Base-by-base conservation (phyloP, 768 basidiomycete genomes). In the Amanita brunnescens region DNA sequence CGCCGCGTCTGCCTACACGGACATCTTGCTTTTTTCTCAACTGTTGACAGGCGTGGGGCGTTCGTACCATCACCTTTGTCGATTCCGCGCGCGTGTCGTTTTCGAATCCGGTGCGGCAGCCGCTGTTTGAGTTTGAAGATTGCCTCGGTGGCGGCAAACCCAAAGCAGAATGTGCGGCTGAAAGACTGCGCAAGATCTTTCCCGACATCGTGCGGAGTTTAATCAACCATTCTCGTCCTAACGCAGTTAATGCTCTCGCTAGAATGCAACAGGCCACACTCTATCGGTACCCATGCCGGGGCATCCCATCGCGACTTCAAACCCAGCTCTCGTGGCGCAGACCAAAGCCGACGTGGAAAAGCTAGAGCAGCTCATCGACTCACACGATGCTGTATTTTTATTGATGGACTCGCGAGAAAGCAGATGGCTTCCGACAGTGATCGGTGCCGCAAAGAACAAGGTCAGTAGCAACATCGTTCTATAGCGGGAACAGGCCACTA, bases 361-460 rank as follows among this genome's bases (percentile, higher is more conserved):
- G 58, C 76, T 99, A 7, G 91, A 94, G 59, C 64, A 73, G 21
- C 77, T 98, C 13, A 76, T 98, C 51, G 83, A 87, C 26, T 71
- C 75, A 14, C 95, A 99, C 61, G 96, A 99, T 61, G 94, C 75
- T 0, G 75, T 97, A 2, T 98, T 93, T 66, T 71, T 97, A 29
- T 73, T 98, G 20, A 98, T 97, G 96, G 96, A 98, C 63, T 97
- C 93, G n/a, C 73, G 95, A 32, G 96, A 99, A 67, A 93, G 91
- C 58, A 70, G 96, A 40, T 99, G 96, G 96, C 69, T 99, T 45
- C 96, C 95, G 9, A 96, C 91, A 0, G 81, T 99, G 9, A 66
- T 99, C 12, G 87, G 83, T 0, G 82, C 87, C 0, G 77, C 83
- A 7, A 90, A 92, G 67, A 81, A 80, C 49, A 98, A 98, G 79